Percentiles rank a stretch among this genome's conserved stretches.
Evolutionary conservation across 2,329 filamentous ascomycete genomes (phyloP).

Genomic region (Albifimbria verrucaria): DNA sequence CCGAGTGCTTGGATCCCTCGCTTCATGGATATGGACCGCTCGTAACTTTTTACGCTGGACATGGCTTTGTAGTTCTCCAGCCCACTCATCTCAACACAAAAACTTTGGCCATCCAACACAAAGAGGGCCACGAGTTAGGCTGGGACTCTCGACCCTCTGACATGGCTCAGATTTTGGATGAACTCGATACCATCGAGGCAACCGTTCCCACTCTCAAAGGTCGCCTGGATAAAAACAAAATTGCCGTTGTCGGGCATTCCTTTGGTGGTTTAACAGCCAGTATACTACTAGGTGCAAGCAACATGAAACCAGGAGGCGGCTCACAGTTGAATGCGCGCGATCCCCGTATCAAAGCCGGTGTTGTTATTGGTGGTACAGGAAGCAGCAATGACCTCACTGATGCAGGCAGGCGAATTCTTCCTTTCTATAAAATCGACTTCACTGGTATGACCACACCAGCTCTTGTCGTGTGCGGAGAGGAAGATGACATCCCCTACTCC

Average conservation of each 20-base stretch:
- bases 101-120: slow-evolving; percentile 5
- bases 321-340: slow-evolving; percentile 9
- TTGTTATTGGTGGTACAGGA: slow-evolving; percentile 19
- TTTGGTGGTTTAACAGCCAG: slow-evolving; percentile 16
- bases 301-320: slow-evolving; percentile 18
- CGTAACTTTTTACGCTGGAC: slow-evolving; percentile 20
- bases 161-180: slow-evolving; percentile 18
- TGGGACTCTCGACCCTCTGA: slow-evolving; percentile 18
- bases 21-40: slow-evolving; percentile 20
- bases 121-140: slow-evolving; percentile 12
- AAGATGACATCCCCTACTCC: slow-evolving; percentile 16
- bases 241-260: slow-evolving; percentile 21
- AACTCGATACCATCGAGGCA: slow-evolving; percentile 17
- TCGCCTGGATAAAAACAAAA: slow-evolving; percentile 16
- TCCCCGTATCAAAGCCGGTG: slow-evolving; percentile 19
- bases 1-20: slow-evolving; percentile 21
- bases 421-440: slow-evolving; percentile 17
- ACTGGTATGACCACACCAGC: slow-evolving; percentile 13
- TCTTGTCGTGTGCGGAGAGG: slow-evolving; percentile 20
- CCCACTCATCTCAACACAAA: slow-evolving; percentile 22
- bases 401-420: slow-evolving; percentile 10
- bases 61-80: slow-evolving; percentile 24
- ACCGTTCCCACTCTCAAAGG: slow-evolving; percentile 17
- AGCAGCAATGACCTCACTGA: slow-evolving; percentile 12
- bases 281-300: slow-evolving; percentile 15